Evolutionary conservation across 2,329 filamentous ascomycete genomes (phyloP).

Genomic region (Ophiosphaerella korrae): DNA sequence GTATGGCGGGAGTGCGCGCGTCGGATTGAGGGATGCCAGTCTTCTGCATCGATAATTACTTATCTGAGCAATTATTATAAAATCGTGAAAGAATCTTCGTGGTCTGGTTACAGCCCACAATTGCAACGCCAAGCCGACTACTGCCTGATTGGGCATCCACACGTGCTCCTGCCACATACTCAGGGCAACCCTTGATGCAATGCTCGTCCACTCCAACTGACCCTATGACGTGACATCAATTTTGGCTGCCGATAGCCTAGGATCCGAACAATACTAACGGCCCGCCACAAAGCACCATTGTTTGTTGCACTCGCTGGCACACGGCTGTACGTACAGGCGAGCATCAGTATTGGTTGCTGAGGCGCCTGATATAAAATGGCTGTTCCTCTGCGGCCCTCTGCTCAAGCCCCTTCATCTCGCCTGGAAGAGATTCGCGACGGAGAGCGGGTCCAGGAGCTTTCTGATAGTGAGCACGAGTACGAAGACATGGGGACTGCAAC

Average conservation of each 20-base stretch:
- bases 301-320: conserved; percentile 23
- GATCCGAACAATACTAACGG: conserved; percentile 38
- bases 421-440: conserved; percentile 33
- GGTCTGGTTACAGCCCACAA: background rate
- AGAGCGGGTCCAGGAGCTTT: conserved; percentile 44
- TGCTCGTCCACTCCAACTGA: no score
- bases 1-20: conserved; percentile 44
- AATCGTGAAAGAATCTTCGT: background rate
- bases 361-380: conserved; percentile 27
- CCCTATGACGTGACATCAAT: no score
- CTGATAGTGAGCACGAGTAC: conserved; percentile 42
- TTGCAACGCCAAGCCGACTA: conserved; percentile 25
- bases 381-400: conserved; percentile 22
- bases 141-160: conserved; percentile 13
- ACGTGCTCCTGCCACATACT: conserved; percentile 14
- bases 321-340: conserved; percentile 19
- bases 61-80: background rate
- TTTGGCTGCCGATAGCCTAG: background rate
- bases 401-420: conserved; percentile 27
- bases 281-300: conserved; percentile 25
- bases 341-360: conserved; percentile 1
- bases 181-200: conserved; percentile 1
- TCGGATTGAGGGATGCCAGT: conserved; percentile 30
- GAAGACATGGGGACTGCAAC: conserved; percentile 44
- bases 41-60: background rate